Conservation (phyloP, 345 rosid genomes). For the Eucalyptus curtisii region DNA sequence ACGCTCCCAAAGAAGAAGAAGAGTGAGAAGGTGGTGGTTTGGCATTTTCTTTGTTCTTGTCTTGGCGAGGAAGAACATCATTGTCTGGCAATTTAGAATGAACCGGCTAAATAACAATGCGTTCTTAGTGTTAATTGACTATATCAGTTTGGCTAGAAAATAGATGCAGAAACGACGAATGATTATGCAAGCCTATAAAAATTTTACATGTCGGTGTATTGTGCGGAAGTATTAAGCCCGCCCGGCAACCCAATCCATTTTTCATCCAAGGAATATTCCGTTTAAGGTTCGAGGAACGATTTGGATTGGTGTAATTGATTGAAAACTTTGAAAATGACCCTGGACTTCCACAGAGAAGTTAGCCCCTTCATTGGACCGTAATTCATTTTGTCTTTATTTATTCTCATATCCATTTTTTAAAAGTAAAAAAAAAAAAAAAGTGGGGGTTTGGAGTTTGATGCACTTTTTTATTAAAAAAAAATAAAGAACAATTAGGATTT, state of each 20-base stretch:
- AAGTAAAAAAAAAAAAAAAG: too few relatives aligned
- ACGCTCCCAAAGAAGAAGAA: background rate
- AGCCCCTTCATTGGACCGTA: background rate
- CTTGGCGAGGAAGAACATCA: too few relatives aligned
- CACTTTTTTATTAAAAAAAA: background rate
- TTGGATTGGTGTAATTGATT: background rate
- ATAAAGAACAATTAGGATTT: background rate
- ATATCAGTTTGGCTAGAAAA: too few relatives aligned
- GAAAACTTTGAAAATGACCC: background rate
- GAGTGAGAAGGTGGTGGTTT: too few relatives aligned
- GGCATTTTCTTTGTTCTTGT: too few relatives aligned
- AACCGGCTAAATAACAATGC: too few relatives aligned
- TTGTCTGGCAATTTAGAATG: too few relatives aligned
- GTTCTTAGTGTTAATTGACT: too few relatives aligned
- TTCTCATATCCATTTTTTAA: background rate
- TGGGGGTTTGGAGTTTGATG: background rate
- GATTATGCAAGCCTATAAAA: background rate
- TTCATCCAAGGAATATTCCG: background rate
- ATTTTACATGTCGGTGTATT: too few relatives aligned
- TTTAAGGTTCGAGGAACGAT: background rate
- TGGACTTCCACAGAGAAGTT: background rate
- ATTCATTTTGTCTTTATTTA: too few relatives aligned
- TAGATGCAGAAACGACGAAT: too few relatives aligned
- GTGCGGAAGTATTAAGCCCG: background rate
- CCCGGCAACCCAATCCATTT: rapidly evolving